Percentiles rank a stretch among this genome's conserved stretches.
Evolutionary conservation across 768 basidiomycete species (phyloP).

Genomic region (Lyophyllum semitale): DNA sequence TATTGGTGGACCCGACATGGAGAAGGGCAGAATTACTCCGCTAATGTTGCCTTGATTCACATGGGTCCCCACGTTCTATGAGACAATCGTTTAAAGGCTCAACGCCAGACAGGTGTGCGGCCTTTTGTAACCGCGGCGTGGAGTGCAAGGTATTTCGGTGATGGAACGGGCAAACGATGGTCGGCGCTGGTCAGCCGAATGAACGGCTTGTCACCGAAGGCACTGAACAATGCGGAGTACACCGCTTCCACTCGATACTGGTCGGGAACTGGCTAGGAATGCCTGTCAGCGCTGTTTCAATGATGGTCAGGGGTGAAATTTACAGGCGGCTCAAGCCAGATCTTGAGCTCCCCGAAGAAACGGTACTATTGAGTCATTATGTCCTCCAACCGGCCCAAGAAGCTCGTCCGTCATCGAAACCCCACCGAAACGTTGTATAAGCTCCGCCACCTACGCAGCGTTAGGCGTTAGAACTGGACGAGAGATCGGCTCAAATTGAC

Average conservation of each 20-base stretch:
- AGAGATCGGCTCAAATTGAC: background rate
- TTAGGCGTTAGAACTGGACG: too few species aligned
- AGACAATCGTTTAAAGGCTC: background rate
- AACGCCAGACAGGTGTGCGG: background rate
- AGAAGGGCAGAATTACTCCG: too few species aligned
- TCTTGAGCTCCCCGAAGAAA: background rate
- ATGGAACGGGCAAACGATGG: background rate
- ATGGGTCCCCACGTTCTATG: too few species aligned
- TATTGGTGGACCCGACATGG: too few species aligned
- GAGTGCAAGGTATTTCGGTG: background rate
- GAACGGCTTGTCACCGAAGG: background rate
- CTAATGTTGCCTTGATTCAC: too few species aligned
- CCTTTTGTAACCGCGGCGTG: background rate
- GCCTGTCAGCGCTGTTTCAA: background rate
- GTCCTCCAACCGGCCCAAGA: background rate
- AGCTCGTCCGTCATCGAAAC: background rate
- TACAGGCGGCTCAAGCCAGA: background rate
- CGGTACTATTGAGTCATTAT: background rate
- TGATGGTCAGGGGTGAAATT: background rate
- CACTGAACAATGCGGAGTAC: too few species aligned
- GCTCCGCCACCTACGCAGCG: background rate
- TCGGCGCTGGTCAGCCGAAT: background rate
- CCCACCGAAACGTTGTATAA: background rate
- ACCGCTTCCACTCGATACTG: background rate
- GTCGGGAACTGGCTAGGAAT: background rate